Evolutionary conservation across 768 basidiomycete genomes (phyloP), one percentile per base, ranked within the genome.

Genomic region (Leucocoprinus leucothites): DNA sequence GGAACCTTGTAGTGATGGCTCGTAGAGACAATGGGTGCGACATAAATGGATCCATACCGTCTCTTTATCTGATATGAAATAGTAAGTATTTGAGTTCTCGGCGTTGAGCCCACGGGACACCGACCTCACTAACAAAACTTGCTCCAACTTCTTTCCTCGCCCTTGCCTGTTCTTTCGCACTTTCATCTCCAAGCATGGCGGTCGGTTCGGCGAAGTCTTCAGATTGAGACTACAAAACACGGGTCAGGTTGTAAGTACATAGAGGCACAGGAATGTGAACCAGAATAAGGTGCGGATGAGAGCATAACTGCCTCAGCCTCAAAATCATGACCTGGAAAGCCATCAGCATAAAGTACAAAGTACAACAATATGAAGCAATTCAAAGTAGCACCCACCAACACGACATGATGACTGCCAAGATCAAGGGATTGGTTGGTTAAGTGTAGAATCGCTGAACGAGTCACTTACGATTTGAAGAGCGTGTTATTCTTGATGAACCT

Each of bases 301-400:
- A 81, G 63, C 86, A 88, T 0, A 91, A 69, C 62, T 91, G 89
- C 3, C 89, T 77, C 38, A 93, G 71, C 5, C 89, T 84, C 31
- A 91, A 74, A 18, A 92, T 86, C 79, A 91, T 77, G 21, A 89
- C 83, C 75, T 86, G 61, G 31, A 31, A 5, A 31, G 11, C 11
- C 6, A 31, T 31, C 31, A 31, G 31, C 5, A 31, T 11, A 5
- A 31, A 31, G 31, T 48, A 28, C 4, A 0, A 22, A 18, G 19
- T 26, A 4, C 36, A 31, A n/a, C 26, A 22, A 6, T 2, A 31
- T 36, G n/a, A 24, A 38, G 7, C 3, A 9, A 31, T 57, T n/a
- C n/a, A n/a, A n/a, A n/a, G n/a, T n/a, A n/a, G n/a, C n/a, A n/a
- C 67, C 26, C 59, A 81, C 79, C 51, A 84, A 66, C 35, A 83